Base-by-base conservation (phyloP, 1,139 yeast species). In the Taiozyma sp. region DNA sequence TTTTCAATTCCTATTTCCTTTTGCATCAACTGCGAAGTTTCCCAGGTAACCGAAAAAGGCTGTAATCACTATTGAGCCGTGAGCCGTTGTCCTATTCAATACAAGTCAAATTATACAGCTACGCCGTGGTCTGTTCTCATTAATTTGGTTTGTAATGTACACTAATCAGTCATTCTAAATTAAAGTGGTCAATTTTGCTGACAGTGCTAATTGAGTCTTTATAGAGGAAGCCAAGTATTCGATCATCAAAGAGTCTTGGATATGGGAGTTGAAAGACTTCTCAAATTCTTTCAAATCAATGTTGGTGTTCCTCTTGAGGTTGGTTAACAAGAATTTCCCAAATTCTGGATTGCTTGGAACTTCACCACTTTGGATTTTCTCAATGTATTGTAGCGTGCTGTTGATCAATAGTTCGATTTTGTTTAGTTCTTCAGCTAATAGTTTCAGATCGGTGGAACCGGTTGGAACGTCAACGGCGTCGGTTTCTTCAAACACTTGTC, bases 141-240 rank as follows among this genome's bases (percentile, higher is more conserved):
- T 36, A 36, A 30, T 12, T 30, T 36, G 22, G 39, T 4, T 36
- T 36, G 22, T 36, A 36, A 36, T 36, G 39, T 36, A 36, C 39
- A 36, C 16, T 36, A 39, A 39, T 22, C 28, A 39, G 24, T 39
- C 24, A 23, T 23, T 32, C 36, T 48, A 51, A 41, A 53, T 50
- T 46, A 57, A 51, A 42, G 84, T 79, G 49, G 93, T 84, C 65
- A 88, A 78, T 68, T 87, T 82, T 46, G 91, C 84, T 65, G 91
- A 83, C 64, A 87, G 76, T 65, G 87, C 93, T 59, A 88, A 79
- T 72, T 90, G 97, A 58, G 91, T 88, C 73, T 87, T 87, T 62
- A 90, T 84, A 49, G 95, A 89, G 64, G 86, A 84, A 54, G 96
- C 87, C 71, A 90, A 78, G 67, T 84, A 87, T 65, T 88, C 95